Percentiles rank a stretch among this genome's conserved stretches.
Evolutionary conservation across 2,329 filamentous ascomycete species (phyloP).

Genomic region (Trichoderma asperellum): DNA sequence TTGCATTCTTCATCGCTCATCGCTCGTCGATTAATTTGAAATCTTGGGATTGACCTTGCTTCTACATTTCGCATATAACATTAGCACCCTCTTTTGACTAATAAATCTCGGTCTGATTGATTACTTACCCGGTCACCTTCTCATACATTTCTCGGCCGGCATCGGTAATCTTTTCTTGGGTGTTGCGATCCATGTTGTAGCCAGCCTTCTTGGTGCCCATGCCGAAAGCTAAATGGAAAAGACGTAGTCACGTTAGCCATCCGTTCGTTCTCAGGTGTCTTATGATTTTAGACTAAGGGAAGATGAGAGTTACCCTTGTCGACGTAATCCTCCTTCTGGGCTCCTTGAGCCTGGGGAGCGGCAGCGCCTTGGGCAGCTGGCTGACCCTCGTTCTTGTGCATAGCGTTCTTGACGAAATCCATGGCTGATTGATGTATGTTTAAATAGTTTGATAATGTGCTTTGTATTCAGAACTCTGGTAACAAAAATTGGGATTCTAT

Average conservation of each 20-base stretch:
- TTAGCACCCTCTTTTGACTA: not conserved
- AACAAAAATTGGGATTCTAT: not conserved
- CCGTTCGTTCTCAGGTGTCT: not conserved
- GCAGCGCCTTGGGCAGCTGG: slow-evolving; percentile 27
- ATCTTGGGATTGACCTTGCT: slow-evolving; percentile 17
- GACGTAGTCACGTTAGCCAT: not conserved
- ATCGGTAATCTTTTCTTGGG: slow-evolving; percentile 48
- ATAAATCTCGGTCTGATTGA: not conserved
- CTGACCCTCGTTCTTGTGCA: slow-evolving; percentile 30
- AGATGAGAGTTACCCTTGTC: slow-evolving; percentile 43
- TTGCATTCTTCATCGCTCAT: not conserved
- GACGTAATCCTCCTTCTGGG: slow-evolving; percentile 40
- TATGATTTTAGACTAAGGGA: not conserved
- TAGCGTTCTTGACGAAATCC: slow-evolving; percentile 48
- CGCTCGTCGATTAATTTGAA: slow-evolving; percentile 14
- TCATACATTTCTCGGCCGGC: slow-evolving; percentile 42
- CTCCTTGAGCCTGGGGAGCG: slow-evolving; percentile 13
- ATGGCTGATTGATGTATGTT: slow-evolving; percentile 32
- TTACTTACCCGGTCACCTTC: slow-evolving; percentile 45
- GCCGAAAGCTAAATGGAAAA: slow-evolving; percentile 36
- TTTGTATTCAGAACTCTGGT: not conserved
- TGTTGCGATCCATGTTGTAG: slow-evolving; percentile 40
- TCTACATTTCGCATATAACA: not conserved
- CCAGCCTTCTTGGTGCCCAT: slow-evolving; percentile 42
- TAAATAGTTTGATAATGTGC: not conserved